Evolutionary conservation across 345 rosid species (phyloP), one percentile per base, ranked within the genome.

Genomic region (Gossypium sturtianum): DNA sequence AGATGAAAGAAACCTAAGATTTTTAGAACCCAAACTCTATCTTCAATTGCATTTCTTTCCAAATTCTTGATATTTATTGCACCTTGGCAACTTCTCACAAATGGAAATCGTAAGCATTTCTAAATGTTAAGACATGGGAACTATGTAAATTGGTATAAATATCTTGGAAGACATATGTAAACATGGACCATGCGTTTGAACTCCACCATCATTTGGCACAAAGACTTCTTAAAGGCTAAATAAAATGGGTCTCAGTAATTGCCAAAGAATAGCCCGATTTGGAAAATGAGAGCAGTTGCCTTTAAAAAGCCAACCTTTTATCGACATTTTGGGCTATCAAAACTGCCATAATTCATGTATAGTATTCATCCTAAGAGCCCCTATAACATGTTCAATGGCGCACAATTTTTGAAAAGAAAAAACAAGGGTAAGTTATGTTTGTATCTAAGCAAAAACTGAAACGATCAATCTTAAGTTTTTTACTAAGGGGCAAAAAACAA

Each of bases 1-100:
- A 43, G 63, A 71, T 34, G 16, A 56, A 71, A 71, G 63, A 71
- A 61, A 17, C 34, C 19, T 4, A 61, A 52, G 77, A 25, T 67
- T 25, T 73, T 59, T 38, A 53, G 38, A 47, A 43, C 8, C 16
- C 38, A 53, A 23, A 78, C 64, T 45, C 41, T 60, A 29, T 60
- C 66, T 68, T 61, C 66, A 29, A 41, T 22, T 17, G 9, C 1
- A 70, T 16, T 74, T 22, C 27, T 11, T 49, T 17, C 44, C 27
- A 59, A 56, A 66, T 51, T 59, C 74, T 59, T 48, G 15, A 73
- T 41, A 27, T n/a, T 34, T 41, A 27, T n/a, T 34, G 10, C 15
- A 73, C 7, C 69, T 22, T 47, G 9, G 54, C 41, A 47, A 8
- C 7, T 6, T 20, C 44, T 58, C 41, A 58, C 19, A 72, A 72